Evolutionary conservation across 2,329 filamentous ascomycete genomes (phyloP), one percentile per base, ranked within the genome.

Genomic region (Verticillium tricorpus): DNA sequence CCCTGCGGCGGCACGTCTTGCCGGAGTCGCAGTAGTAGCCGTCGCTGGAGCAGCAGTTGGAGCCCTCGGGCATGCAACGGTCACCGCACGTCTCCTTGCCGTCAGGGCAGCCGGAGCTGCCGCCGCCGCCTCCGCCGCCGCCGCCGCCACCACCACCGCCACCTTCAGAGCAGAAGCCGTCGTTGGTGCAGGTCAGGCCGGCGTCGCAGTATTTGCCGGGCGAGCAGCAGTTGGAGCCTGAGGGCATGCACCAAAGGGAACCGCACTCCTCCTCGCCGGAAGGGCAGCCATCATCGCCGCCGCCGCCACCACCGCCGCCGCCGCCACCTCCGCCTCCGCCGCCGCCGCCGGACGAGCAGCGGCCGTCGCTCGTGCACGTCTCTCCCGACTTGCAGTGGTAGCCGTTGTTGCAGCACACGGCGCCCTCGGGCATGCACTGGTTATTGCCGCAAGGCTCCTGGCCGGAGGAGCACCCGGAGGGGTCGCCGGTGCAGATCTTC

Each of bases 371-470:
- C 1, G 65, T 68, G 60, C 73, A 75, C 5, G 61, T 66, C 52
- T 73, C 61, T 28, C 72, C 72, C n/a, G 65, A 64, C 9, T 71
- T 64, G 58, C 74, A 76, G 63, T 72, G 74, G 17, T 67, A 67
- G 19, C 66, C 64, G 1, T 58, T 61, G 3, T 63, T 56, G 45
- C 74, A 76, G 66, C 74, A 76, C 5, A 71, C 71, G 37, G 65
- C 64, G 19, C 67, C 69, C 3, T 64, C 60, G 0, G 74, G 73
- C 55, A 75, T 72, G 61, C 74, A 76, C 4, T 67, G 68, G 19
- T 25, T 60, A n/a, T 59, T 50, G 32, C 66, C 67, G 60, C 73
- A 75, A 12, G 65, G 60, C 5, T 63, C 66, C 39, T 71, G 66
- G 50, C 67, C 72, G 0, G 64, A 17, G 8, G 57, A 56, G n/a